Evolutionary conservation across 2,329 filamentous ascomycete species (phyloP).

Genomic region (Fusarium poae): DNA sequence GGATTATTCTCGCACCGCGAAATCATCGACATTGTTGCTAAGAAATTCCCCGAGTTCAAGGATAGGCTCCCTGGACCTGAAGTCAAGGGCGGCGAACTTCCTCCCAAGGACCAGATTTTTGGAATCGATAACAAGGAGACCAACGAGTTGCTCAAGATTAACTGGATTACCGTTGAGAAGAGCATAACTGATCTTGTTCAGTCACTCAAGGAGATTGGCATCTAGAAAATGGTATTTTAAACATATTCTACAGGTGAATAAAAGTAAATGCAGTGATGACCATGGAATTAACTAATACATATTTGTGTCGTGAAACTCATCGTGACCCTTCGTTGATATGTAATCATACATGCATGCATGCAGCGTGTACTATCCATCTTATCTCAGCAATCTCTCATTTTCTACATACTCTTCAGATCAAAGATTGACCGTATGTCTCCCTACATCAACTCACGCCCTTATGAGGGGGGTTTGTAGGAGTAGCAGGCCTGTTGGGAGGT

Average conservation of each 20-base stretch:
- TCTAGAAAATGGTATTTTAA: conserved; percentile 31
- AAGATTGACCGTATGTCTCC: not conserved
- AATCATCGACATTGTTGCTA: conserved; percentile 59
- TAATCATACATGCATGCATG: conserved; percentile 15
- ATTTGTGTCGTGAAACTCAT: conserved; percentile 17
- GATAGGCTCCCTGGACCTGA: conserved; percentile 62
- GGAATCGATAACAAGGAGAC: conserved; percentile 70
- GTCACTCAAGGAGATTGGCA: conserved; percentile 66
- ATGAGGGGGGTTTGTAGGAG: conserved; percentile 26
- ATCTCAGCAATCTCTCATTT: not conserved
- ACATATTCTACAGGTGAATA: conserved; percentile 11
- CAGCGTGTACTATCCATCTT: conserved; percentile 1
- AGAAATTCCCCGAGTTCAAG: conserved; percentile 64
- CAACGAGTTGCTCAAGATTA: conserved; percentile 70
- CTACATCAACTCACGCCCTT: conserved; percentile 11
- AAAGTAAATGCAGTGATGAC: not conserved
- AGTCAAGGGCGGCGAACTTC: conserved; percentile 59
- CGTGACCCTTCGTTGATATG: conserved; percentile 7
- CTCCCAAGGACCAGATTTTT: conserved; percentile 60
- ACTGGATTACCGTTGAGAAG: conserved; percentile 73
- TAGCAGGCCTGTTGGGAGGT: conserved; percentile 28
- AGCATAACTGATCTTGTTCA: conserved; percentile 73
- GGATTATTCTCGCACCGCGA: conserved; percentile 63
- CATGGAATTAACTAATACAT: conserved; percentile 8
- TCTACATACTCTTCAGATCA: not conserved